These are phyloP conservation scores for Camillea tinctor DNA, from an alignment of 2,329 filamentous ascomycete genomes.

Conservation along the genomic window DNA sequence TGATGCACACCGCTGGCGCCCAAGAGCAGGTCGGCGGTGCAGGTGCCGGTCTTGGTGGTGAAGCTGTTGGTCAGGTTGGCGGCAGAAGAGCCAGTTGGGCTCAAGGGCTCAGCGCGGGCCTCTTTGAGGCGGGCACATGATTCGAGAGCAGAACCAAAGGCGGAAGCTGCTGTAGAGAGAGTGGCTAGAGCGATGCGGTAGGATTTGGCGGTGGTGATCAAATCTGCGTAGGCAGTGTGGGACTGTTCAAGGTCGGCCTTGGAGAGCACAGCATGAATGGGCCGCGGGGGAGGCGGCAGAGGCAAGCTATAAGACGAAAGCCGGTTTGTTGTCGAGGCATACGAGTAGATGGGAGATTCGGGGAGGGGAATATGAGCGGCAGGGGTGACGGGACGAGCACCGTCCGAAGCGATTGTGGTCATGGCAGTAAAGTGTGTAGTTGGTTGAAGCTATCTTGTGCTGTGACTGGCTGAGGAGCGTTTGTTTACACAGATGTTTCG, in stretches of 20 bases:
- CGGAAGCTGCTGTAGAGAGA: slow-evolving; percentile 59
- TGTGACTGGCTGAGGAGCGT: background rate
- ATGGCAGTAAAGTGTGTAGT: background rate
- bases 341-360: slow-evolving; percentile 61
- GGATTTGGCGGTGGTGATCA: slow-evolving; percentile 60
- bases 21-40: slow-evolving; percentile 63
- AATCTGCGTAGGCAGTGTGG: slow-evolving; percentile 61
- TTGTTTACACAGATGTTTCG: background rate
- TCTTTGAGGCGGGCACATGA: slow-evolving; percentile 68
- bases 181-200: slow-evolving; percentile 62
- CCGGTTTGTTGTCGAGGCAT: slow-evolving; percentile 61
- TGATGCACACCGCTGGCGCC: slow-evolving; percentile 65
- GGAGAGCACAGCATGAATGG: slow-evolving; percentile 59
- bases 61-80: slow-evolving; percentile 46
- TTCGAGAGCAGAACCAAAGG: slow-evolving; percentile 65
- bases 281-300: slow-evolving; percentile 57
- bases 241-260: slow-evolving; percentile 63
- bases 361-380: slow-evolving; percentile 57
- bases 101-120: slow-evolving; percentile 58
- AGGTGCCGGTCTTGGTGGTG: slow-evolving; percentile 45
- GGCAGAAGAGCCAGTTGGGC: slow-evolving; percentile 20
- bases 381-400: slow-evolving; percentile 49
- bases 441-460: background rate
- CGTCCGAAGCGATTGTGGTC: slow-evolving; percentile 5
- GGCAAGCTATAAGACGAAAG: slow-evolving; percentile 59